Percentiles rank a stretch among this genome's conserved stretches.
Evolutionary conservation across 331 rosid genomes (phyloP).

Genomic region (Rosa hybrid): DNA sequence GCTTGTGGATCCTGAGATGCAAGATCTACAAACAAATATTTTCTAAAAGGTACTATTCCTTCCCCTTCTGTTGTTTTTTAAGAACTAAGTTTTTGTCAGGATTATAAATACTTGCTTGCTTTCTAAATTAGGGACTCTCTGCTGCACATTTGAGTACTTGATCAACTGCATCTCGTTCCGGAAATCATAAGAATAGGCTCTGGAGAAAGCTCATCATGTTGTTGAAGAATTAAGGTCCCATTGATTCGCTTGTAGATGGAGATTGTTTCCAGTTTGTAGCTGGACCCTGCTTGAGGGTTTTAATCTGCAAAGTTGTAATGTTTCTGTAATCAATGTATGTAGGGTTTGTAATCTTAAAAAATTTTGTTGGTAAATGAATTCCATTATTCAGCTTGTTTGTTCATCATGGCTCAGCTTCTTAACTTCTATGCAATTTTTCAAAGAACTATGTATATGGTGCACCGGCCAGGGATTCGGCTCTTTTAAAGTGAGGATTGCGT

Average conservation of each 20-base stretch:
- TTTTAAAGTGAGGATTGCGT: no score
- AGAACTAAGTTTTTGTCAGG: not conserved
- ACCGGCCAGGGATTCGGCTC: not conserved
- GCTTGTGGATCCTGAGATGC: slow-evolving; percentile 49
- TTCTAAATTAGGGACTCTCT: slow-evolving; percentile 4
- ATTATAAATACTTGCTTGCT: not conserved
- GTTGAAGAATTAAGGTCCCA: slow-evolving; percentile 1
- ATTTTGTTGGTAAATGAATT: not conserved
- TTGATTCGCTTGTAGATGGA: not conserved
- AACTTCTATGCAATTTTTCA: not conserved
- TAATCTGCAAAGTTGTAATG: not conserved
- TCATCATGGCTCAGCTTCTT: not conserved
- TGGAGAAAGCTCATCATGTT: not conserved
- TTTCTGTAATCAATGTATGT: slow-evolving; percentile 7
- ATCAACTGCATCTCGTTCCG: not conserved
- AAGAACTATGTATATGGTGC: no score
- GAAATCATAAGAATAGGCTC: not conserved
- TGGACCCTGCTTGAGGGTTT: not conserved
- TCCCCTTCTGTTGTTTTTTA: slow-evolving; percentile 7
- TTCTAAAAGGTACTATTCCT: slow-evolving; percentile 51
- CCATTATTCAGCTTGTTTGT: not conserved
- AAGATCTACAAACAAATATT: slow-evolving; percentile 56
- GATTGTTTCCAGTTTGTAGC: slow-evolving; percentile 18
- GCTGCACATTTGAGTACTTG: slow-evolving; percentile 31
- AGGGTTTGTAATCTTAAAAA: not conserved